Evolutionary conservation across 352 stramenopile genomes (phyloP), one percentile per base, ranked within the genome.

Genomic region (Thraustotheca clavata): DNA sequence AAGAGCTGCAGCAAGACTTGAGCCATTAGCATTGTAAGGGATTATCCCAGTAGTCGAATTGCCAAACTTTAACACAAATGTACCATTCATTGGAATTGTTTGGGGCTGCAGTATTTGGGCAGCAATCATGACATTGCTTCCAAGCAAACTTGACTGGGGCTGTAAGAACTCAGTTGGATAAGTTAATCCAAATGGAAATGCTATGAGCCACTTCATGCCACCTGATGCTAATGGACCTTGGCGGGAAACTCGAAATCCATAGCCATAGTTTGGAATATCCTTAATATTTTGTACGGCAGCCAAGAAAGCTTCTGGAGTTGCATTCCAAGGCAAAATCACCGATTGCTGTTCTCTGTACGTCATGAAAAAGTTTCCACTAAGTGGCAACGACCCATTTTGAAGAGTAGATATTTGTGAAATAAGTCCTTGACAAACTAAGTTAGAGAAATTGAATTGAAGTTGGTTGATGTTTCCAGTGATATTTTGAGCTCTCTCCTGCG

Each of bases 291-390:
- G 73, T 4, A 97, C 69, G 9, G 85, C 77, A 20, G 59, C 67
- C 33, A 84, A 76, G 36, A 97, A 73, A n/a, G 95, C 85, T 47
- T 89, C 78, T 14, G 83, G 80, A 3, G 87, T 87, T n/a, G 88
- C 72, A 63, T 96, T 89, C 73, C 82, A 82, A 7, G 74, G 46
- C 27, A 97, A 71, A 22, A 63, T 66, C 1, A 74, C 75, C 1
- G 89, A 89, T 9, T 48, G 68, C 14, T 87, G 70, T 11, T 72
- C 73, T 22, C 68, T 70, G 24, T 89, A 90, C 0, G 34, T 59
- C 5, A 93, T 67, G 6, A 36, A 18, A 49, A 91, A 91, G 4
- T 59, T 69, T 16, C 84, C 81, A 26, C 54, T 61, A n/a, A 86
- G 76, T 7, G 66, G 59, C 11, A 40, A 26, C 0, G 75, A 73